phyloP scores from a whole-genome alignment of 768 basidiomycete genomes.

The Phlebiopsis gigantea region DNA sequence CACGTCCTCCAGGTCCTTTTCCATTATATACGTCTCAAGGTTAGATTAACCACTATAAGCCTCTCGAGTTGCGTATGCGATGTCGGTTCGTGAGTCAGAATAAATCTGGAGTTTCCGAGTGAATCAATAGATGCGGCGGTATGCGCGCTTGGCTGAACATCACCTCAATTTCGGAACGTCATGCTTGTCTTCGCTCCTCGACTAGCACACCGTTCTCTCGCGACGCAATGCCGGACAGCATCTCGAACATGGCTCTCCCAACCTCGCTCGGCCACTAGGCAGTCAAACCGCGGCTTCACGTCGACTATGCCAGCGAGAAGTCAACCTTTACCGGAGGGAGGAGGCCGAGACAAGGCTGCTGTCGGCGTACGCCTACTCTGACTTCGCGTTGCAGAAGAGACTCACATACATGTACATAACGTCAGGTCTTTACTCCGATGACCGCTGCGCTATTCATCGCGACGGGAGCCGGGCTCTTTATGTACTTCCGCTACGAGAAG shows the following conservation, averaged over 20 bases:
- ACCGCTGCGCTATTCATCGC: conserved; percentile 81
- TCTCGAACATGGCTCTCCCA: not conserved
- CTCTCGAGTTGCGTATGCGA: too few relatives aligned
- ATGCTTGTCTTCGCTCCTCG: conserved; percentile 6
- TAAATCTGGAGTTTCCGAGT: not conserved
- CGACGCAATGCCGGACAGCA: not conserved
- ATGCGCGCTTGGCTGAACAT: not conserved
- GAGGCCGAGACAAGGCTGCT: conserved; percentile 29
- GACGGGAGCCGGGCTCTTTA: conserved; percentile 76
- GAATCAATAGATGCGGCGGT: too few relatives aligned
- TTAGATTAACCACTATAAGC: too few relatives aligned
- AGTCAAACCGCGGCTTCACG: not conserved
- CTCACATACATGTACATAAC: not conserved
- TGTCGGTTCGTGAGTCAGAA: too few relatives aligned
- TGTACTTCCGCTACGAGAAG: conserved; percentile 90
- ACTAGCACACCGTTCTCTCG: conserved; percentile 1
- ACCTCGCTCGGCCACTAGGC: not conserved
- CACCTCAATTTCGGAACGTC: not conserved
- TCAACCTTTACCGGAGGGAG: conserved; percentile 8
- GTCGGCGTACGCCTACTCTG: conserved; percentile 26
- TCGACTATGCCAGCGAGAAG: not conserved
- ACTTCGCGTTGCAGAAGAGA: not conserved
- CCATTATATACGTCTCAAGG: too few relatives aligned
- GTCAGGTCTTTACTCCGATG: conserved; percentile 86
- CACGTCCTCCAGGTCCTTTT: too few relatives aligned